Evolutionary conservation across 2,329 filamentous ascomycete species (phyloP).

Genomic region (Albifimbria verrucaria): DNA sequence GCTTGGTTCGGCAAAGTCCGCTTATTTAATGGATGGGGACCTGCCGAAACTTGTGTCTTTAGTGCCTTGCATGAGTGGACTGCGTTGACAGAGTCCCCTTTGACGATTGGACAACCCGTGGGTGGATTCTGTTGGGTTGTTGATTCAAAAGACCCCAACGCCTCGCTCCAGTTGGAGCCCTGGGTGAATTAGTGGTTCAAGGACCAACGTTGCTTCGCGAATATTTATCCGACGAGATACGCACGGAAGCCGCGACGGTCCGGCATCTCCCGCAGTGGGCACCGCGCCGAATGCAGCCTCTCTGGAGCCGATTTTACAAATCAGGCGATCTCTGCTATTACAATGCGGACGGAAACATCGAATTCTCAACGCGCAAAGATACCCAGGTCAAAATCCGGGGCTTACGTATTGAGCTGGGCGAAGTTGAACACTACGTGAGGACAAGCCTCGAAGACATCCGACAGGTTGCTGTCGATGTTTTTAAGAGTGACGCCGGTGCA

Average conservation of each 20-base stretch:
- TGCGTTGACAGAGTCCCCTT: neutral
- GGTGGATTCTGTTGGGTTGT: constrained; percentile 7
- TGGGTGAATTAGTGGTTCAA: constrained; percentile 12
- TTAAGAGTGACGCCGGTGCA: neutral
- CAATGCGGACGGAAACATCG: constrained; percentile 11
- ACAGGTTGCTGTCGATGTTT: neutral
- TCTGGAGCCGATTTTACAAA: constrained; percentile 9
- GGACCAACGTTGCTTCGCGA: constrained; percentile 9
- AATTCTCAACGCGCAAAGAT: constrained; percentile 7
- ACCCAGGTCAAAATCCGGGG: constrained; percentile 16
- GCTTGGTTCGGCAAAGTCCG: constrained; percentile 5
- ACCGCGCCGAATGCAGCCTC: neutral
- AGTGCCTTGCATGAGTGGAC: constrained; percentile 3
- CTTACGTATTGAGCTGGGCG: constrained; percentile 13
- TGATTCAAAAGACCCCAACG: constrained; percentile 1
- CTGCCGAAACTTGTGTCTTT: constrained; percentile 2
- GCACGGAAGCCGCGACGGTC: neutral
- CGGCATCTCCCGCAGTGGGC: neutral
- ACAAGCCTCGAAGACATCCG: neutral
- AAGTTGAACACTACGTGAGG: constrained; percentile 11
- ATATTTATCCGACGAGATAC: constrained; percentile 4
- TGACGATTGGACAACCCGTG: constrained; percentile 3
- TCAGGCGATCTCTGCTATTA: constrained; percentile 14
- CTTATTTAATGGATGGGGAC: constrained; percentile 11
- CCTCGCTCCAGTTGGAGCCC: constrained; percentile 6